phyloP scores from a whole-genome alignment of 1,284 basidiomycete genomes.

The Leccinum glutinopallens region DNA sequence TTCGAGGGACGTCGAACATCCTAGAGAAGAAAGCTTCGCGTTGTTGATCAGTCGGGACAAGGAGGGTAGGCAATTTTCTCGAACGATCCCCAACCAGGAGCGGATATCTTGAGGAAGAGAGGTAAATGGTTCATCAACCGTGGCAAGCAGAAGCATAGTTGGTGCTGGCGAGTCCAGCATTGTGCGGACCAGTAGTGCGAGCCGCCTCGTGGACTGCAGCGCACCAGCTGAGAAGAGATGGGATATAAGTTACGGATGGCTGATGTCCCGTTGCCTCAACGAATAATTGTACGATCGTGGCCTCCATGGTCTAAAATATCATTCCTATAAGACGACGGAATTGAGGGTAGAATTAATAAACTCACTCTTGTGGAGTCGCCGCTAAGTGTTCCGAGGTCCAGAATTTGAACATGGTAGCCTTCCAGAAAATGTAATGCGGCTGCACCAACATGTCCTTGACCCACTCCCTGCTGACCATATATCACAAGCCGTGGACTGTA shows the following conservation, averaged over 20 bases:
- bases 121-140: constrained; percentile 78
- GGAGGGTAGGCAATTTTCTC: constrained; percentile 77
- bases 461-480: constrained; percentile 85
- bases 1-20: constrained; percentile 79
- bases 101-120: constrained; percentile 84
- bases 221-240: constrained; percentile 87
- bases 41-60: constrained; percentile 52
- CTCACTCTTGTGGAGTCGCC: constrained; percentile 87
- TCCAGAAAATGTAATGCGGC: constrained; percentile 94
- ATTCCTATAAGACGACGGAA: constrained; percentile 4
- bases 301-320: constrained; percentile 75
- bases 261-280: constrained; percentile 97
- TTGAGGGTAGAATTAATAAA: constrained; percentile 12
- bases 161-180: constrained; percentile 91
- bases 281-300: constrained; percentile 94
- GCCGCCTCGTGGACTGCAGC: constrained; percentile 83
- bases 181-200: constrained; percentile 81
- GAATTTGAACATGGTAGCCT: constrained; percentile 92
- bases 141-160: constrained; percentile 86
- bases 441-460: constrained; percentile 87
- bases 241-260: constrained; percentile 95
- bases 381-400: constrained; percentile 89
- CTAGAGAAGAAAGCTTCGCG: constrained; percentile 81
- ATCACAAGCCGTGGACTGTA: constrained; percentile 90
- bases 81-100: constrained; percentile 86